Evolutionary conservation across 2,329 filamentous ascomycete genomes (phyloP).

Genomic region (Elsinoe necatrix): DNA sequence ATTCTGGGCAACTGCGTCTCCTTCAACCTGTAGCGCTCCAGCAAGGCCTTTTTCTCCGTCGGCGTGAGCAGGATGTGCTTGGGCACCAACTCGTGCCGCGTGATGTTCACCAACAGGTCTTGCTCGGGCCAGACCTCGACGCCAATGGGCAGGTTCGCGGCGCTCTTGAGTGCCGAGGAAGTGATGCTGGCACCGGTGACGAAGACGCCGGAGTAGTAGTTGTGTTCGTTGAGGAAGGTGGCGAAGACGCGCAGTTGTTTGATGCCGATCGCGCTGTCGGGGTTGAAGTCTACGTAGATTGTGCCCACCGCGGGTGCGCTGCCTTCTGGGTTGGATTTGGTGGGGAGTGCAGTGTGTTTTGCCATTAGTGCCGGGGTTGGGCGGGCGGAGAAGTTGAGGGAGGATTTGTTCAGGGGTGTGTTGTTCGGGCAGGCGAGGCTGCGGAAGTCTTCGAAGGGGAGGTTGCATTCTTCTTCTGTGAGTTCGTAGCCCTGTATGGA

Average conservation of each 20-base stretch:
- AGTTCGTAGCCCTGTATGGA: conserved; percentile 76
- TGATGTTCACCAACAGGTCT: conserved; percentile 95
- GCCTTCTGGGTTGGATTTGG: conserved; percentile 58
- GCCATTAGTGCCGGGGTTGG: conserved; percentile 76
- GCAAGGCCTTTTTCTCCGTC: conserved; percentile 77
- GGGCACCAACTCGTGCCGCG: conserved; percentile 91
- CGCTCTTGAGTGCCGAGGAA: conserved; percentile 77
- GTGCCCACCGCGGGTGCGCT: conserved; percentile 59
- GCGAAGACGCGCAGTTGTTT: conserved; percentile 89
- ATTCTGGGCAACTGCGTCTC: conserved; percentile 95
- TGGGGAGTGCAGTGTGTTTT: conserved; percentile 69
- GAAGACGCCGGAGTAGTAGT: conserved; percentile 85
- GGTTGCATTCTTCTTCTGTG: conserved; percentile 77
- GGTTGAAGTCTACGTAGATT: conserved; percentile 88
- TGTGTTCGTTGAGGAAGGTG: conserved; percentile 66
- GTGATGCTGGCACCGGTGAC: conserved; percentile 77
- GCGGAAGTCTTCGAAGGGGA: conserved; percentile 76
- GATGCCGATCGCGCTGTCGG: conserved; percentile 72
- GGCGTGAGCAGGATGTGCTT: conserved; percentile 83
- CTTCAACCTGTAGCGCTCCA: conserved; percentile 88
- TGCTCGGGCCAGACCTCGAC: conserved; percentile 95
- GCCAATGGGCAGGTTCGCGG: conserved; percentile 65
- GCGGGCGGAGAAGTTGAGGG: conserved; percentile 80
- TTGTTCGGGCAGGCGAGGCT: conserved; percentile 61
- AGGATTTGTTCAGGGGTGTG: conserved; percentile 58